Conservation (phyloP, 2,329 filamentous ascomycete genomes). For the Pseudogymnoascus sp. region DNA sequence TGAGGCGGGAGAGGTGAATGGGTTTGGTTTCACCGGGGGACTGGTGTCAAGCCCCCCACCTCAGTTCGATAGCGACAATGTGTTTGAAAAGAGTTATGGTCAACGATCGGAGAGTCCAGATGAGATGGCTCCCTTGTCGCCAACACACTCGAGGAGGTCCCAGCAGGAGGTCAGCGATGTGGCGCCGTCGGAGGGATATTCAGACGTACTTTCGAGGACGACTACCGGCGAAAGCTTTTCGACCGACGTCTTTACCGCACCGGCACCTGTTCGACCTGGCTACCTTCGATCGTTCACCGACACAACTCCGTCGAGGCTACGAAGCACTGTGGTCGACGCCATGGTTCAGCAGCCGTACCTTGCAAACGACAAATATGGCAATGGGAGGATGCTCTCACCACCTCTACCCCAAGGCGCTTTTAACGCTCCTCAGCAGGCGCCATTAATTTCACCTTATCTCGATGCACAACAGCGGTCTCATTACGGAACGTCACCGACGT, state of each 20-base stretch:
- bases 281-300: slow-evolving; percentile 88
- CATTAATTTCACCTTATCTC: slow-evolving; percentile 37
- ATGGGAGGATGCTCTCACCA: slow-evolving; percentile 35
- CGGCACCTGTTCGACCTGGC: slow-evolving; percentile 51
- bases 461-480: slow-evolving; percentile 28
- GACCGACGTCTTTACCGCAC: slow-evolving; percentile 47
- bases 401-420: slow-evolving; percentile 29
- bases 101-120: slow-evolving; percentile 46
- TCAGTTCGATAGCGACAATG: slow-evolving; percentile 58
- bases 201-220: slow-evolving; percentile 34
- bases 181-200: neutral
- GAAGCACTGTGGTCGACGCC: slow-evolving; percentile 77
- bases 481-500: slow-evolving; percentile 25
- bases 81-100: slow-evolving; percentile 78
- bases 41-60: slow-evolving; percentile 76
- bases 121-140: slow-evolving; percentile 23
- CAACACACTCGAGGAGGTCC: slow-evolving; percentile 17
- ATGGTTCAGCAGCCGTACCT: slow-evolving; percentile 63
- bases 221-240: slow-evolving; percentile 49
- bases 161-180: neutral
- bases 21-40: slow-evolving; percentile 41
- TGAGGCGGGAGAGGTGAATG: slow-evolving; percentile 44
- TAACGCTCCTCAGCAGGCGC: slow-evolving; percentile 31
- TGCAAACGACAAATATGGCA: slow-evolving; percentile 22
- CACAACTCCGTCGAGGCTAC: slow-evolving; percentile 62